Evolutionary conservation across 2,329 filamentous ascomycete genomes (phyloP), one percentile per base, ranked within the genome.

Genomic region (Pseudogymnoascus sp.): DNA sequence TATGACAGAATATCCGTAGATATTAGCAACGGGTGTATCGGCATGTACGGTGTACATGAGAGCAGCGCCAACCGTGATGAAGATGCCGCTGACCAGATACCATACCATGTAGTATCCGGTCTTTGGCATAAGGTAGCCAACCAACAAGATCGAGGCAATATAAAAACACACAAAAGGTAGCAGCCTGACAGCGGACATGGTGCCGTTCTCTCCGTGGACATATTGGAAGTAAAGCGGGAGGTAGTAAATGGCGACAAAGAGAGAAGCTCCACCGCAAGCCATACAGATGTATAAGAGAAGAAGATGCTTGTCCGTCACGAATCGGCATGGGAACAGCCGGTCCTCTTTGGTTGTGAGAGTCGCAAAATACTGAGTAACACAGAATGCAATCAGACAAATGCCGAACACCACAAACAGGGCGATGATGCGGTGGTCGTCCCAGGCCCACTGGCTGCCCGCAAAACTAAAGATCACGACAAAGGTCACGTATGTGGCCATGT

Each of bases 381-480:
- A 65, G 68, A 84, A 85, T 11, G 72, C 66, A 28, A 80, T 66
- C 35, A 80, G 70, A 0, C 79, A 67, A 1, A 81, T 66, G 0
- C 73, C 79, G n/a, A 78, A 79, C 1, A 80, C 68, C 17, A 80
- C 73, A 68, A 82, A 82, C 4, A 79, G 72, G 0, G 74, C 75
- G 60, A 85, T 81, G 19, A 77, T 75, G 0, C 74, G 70, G 0
- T 74, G 75, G 3, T 73, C 75, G 26, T 72, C 72, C 83, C 83
- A 87, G 0, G 71, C 68, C 69, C 78, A 86, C 1, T 76, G 68
- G 0, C 76, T 71, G 0, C 83, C 84, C 6, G 79, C 82, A 59
- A 83, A 83, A 10, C 76, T 77, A 59, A 84, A 74, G 0, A 75
- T 80, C 64, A 84, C 76, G 19, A 80, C 72, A 53, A 79, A 72